phyloP scores from a whole-genome alignment of 2,329 filamentous ascomycete genomes.

The Diaporthe helianthi region DNA sequence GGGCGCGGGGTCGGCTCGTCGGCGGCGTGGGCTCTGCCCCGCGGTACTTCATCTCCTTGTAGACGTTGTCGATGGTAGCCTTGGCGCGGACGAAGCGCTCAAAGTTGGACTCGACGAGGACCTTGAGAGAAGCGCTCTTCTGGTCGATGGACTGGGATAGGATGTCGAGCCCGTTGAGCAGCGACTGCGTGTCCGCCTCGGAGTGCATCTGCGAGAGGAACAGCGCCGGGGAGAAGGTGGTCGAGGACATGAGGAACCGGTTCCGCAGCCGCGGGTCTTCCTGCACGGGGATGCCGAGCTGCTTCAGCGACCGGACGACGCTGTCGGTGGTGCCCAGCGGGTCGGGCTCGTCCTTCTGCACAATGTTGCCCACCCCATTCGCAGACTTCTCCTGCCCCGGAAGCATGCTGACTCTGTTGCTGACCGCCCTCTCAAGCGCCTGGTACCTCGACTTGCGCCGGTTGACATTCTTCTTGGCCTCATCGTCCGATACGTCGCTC shows the following conservation, averaged over 20 bases:
- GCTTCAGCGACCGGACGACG: constrained; percentile 80
- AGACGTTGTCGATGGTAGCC: constrained; percentile 97
- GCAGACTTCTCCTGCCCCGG: constrained; percentile 72
- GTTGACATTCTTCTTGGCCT: constrained; percentile 58
- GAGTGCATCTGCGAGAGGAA: constrained; percentile 94
- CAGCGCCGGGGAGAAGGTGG: constrained; percentile 88
- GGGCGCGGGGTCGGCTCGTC: constrained; percentile 49
- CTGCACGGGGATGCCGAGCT: constrained; percentile 80
- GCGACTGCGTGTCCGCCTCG: constrained; percentile 79
- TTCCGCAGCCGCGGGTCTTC: constrained; percentile 80
- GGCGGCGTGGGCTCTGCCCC: constrained; percentile 60
- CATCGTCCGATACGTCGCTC: constrained; percentile 70
- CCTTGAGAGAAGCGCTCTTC: constrained; percentile 95
- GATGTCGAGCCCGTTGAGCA: constrained; percentile 83
- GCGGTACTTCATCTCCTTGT: constrained; percentile 92
- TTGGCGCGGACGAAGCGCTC: constrained; percentile 98
- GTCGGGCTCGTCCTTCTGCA: constrained; percentile 92
- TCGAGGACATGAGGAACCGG: constrained; percentile 94
- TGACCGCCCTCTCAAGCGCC: constrained; percentile 78
- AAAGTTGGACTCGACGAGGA: constrained; percentile 96
- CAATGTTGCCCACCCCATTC: constrained; percentile 73
- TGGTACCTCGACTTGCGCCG: constrained; percentile 82
- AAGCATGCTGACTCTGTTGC: constrained; percentile 70
- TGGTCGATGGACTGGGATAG: constrained; percentile 94
- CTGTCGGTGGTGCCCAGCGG: constrained; percentile 88